Base-by-base conservation (phyloP, 352 stramenopile species). In the Blastocystis sp. region DNA sequence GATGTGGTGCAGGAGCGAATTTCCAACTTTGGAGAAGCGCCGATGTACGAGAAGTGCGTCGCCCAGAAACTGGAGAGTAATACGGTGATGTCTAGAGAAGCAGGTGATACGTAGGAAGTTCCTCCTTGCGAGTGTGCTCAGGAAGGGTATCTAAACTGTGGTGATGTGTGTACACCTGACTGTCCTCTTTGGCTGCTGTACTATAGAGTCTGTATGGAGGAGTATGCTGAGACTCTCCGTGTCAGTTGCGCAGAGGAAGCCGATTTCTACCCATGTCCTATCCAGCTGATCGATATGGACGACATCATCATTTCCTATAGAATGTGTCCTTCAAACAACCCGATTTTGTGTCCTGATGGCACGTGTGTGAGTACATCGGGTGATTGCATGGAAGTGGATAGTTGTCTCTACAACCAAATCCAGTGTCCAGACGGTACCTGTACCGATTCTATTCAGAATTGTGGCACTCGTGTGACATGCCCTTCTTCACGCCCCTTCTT, bases 361-460 rank as follows among this genome's bases (percentile, higher is more conserved):
- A 54, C 29, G 8, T 84, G 73, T 68, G 73, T 69, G 73, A 64
- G 39, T 15, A 3, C 41, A 43, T 45, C 18, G 0, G 41, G 56
- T 23, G 73, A 84, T 23, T 84, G 73, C 39, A 9, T 11, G 39
- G 20, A n/a, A 11, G 20, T 47, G 3, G 39, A 20, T 15, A 23
- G 29, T 15, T 84, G 73, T 43, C 15, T 56, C 9, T 84, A 84
- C 26, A 39, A 20, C 43, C 73, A 84, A 37, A n/a, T 84, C 9
- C 73, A 66, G 4, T 84, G 73, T 54, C n/a, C 47, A 45, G 73
- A 84, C 26, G 73, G 73, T 23, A 84, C 73, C 34, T 84, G 73
- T 34, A 37, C 73, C 23, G 29, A 63, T 15, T 68, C 50, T 8
- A 39, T 69, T 4, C 34, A 68, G 18, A 13, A 53, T 15, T 84